Percentiles rank a stretch among this genome's conserved stretches.
These are phyloP conservation scores for Neurospora sp. DNA, from an alignment of 495 filamentous ascomycete genomes.

Conservation along the genomic window DNA sequence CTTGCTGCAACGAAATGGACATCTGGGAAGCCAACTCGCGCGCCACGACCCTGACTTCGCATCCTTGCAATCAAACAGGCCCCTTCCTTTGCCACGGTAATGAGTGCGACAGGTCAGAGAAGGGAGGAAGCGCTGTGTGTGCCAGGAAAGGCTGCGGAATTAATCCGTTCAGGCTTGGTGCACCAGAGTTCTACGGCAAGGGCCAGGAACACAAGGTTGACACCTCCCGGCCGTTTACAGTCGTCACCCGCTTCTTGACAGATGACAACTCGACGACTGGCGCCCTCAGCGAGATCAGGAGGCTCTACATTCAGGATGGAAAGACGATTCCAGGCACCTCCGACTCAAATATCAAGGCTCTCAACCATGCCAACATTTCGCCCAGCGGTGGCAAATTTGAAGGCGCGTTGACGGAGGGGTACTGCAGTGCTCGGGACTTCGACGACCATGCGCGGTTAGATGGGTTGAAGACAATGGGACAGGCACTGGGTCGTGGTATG, in stretches of 20 bases:
- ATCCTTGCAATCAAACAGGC: constrained; percentile 40
- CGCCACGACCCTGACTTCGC: constrained; percentile 48
- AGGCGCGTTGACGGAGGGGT: constrained; percentile 46
- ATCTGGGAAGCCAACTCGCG: constrained; percentile 54
- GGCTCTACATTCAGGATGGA: constrained; percentile 53
- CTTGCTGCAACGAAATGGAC: constrained; percentile 55
- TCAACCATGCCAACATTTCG: constrained; percentile 22
- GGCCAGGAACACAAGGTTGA: constrained; percentile 40
- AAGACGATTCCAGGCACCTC: constrained; percentile 37
- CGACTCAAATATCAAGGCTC: constrained; percentile 6
- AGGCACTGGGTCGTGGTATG: constrained; percentile 51
- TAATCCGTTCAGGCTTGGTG: constrained; percentile 48
- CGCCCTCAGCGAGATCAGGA: constrained; percentile 44
- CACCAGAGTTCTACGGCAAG: constrained; percentile 44
- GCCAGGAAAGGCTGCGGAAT: constrained; percentile 56
- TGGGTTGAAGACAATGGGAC: constrained; percentile 48
- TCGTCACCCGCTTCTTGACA: constrained; percentile 58
- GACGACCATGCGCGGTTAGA: constrained; percentile 44
- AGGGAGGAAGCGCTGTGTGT: constrained; percentile 40
- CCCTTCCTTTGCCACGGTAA: constrained; percentile 40
- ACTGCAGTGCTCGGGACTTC: constrained; percentile 47
- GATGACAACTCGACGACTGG: constrained; percentile 38
- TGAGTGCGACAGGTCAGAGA: constrained; percentile 27
- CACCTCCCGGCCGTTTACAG: constrained; percentile 50
- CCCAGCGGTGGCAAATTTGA: constrained; percentile 28